A percentile compares a stretch with the other conserved stretches of the same genome.
Conservation (phyloP, 2,329 filamentous ascomycete genomes). For the Claviceps spartinae region DNA sequence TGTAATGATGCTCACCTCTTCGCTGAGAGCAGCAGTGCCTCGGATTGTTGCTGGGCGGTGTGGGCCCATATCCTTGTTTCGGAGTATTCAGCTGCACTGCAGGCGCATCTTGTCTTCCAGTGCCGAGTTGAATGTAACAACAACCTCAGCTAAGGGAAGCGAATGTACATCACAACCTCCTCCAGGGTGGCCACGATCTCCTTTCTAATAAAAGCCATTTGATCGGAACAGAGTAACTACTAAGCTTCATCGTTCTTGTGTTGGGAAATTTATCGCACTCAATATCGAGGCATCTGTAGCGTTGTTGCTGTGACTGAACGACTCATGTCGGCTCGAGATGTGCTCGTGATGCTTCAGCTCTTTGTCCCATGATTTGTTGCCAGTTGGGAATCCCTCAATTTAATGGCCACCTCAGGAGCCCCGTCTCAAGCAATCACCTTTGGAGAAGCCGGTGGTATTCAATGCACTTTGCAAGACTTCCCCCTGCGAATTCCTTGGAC, state of each 20-base stretch:
- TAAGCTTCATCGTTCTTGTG: constrained; percentile 72
- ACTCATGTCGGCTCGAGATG: neutral
- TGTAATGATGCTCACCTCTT: constrained; percentile 18
- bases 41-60: constrained; percentile 53
- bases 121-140: constrained; percentile 35
- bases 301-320: neutral
- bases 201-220: constrained; percentile 53
- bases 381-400: constrained; percentile 48
- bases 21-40: constrained; percentile 42
- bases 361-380: constrained; percentile 39
- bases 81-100: constrained; percentile 41
- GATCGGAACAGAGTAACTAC: constrained; percentile 78
- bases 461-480: neutral
- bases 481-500: neutral
- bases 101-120: constrained; percentile 37
- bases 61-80: constrained; percentile 54
- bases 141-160: constrained; percentile 57
- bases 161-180: constrained; percentile 38
- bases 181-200: constrained; percentile 25
- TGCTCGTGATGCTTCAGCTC: constrained; percentile 12
- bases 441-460: constrained; percentile 37
- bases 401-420: constrained; percentile 75
- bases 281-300: constrained; percentile 27
- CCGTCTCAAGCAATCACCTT: constrained; percentile 87
- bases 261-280: constrained; percentile 78